Percentiles rank a stretch among this genome's conserved stretches.
phyloP scores from a whole-genome alignment of 768 basidiomycete genomes.

The Lentinus brumalis region DNA sequence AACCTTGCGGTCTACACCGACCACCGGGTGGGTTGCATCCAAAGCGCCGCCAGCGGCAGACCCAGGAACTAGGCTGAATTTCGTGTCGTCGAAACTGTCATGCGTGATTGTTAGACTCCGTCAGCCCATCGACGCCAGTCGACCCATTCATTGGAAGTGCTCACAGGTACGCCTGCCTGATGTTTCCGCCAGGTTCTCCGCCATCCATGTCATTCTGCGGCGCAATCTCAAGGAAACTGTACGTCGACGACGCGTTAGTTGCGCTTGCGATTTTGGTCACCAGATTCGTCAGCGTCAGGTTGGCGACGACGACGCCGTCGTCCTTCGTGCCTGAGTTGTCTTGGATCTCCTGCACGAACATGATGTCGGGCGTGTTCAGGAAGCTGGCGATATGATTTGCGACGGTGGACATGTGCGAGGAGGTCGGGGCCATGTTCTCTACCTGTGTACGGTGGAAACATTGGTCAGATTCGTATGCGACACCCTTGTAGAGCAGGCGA shows the following conservation, averaged over 20 bases:
- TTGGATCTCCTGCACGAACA: slow-evolving; percentile 69
- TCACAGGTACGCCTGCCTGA: slow-evolving; percentile 57
- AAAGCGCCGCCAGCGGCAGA: slow-evolving; percentile 51
- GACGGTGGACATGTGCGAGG: slow-evolving; percentile 30
- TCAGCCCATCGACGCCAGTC: neutral
- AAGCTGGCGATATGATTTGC: slow-evolving; percentile 55
- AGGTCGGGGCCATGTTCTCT: slow-evolving; percentile 26
- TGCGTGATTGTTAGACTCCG: neutral
- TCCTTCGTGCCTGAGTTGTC: slow-evolving; percentile 55
- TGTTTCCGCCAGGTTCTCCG: slow-evolving; percentile 65
- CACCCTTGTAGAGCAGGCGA: neutral
- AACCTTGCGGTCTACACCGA: slow-evolving; percentile 35
- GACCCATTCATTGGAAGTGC: slow-evolving; percentile 6
- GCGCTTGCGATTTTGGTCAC: slow-evolving; percentile 45
- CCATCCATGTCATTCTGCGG: slow-evolving; percentile 58
- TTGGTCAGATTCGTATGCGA: too few relatives aligned
- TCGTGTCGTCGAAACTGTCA: slow-evolving; percentile 48
- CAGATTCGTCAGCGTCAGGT: slow-evolving; percentile 52
- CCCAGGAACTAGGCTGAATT: slow-evolving; percentile 47
- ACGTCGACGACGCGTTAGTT: slow-evolving; percentile 37
- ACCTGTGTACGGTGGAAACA: too few relatives aligned
- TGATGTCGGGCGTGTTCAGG: slow-evolving; percentile 56
- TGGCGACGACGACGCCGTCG: slow-evolving; percentile 54
- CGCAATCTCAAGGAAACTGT: slow-evolving; percentile 49
- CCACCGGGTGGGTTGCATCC: slow-evolving; percentile 44